phyloP scores from a whole-genome alignment of 1,284 basidiomycete genomes.

The Coniferiporia sulphurascens region DNA sequence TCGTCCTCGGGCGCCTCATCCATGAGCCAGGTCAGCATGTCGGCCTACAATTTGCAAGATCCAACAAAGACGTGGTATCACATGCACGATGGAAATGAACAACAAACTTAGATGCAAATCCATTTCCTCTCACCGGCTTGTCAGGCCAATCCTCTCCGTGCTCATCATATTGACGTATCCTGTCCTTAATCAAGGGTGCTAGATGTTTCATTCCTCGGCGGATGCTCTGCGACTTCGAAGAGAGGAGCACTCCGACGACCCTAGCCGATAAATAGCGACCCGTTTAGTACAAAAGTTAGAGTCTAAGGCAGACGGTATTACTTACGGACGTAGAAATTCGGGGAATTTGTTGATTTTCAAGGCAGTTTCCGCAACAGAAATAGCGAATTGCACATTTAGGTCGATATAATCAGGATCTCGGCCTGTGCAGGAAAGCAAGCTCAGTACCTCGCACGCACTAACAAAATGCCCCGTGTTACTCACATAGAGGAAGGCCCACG shows the following conservation, averaged over 20 bases:
- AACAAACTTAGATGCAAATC: background rate
- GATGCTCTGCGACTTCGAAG: slow-evolving; percentile 4
- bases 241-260: slow-evolving; percentile 5
- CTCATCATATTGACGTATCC: slow-evolving; percentile 28
- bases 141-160: slow-evolving; percentile 33
- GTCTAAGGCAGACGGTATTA: background rate
- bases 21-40: slow-evolving; percentile 16
- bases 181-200: slow-evolving; percentile 35
- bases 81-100: background rate
- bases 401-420: slow-evolving; percentile 35
- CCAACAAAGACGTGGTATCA: background rate
- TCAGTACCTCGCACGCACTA: too few species aligned
- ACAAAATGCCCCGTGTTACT: slow-evolving; percentile 10
- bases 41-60: background rate
- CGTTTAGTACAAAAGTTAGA: slow-evolving; percentile 3
- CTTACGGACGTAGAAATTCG: slow-evolving; percentile 25
- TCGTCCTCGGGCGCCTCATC: slow-evolving; percentile 16
- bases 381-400: slow-evolving; percentile 32
- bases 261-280: background rate
- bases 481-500: slow-evolving; percentile 37
- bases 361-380: slow-evolving; percentile 27
- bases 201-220: slow-evolving; percentile 27
- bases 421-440: slow-evolving; percentile 27
- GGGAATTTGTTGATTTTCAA: slow-evolving; percentile 33
- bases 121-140: slow-evolving; percentile 32